Evolutionary conservation across 257 asterid genomes (phyloP).

Genomic region (Echium plantagineum): DNA sequence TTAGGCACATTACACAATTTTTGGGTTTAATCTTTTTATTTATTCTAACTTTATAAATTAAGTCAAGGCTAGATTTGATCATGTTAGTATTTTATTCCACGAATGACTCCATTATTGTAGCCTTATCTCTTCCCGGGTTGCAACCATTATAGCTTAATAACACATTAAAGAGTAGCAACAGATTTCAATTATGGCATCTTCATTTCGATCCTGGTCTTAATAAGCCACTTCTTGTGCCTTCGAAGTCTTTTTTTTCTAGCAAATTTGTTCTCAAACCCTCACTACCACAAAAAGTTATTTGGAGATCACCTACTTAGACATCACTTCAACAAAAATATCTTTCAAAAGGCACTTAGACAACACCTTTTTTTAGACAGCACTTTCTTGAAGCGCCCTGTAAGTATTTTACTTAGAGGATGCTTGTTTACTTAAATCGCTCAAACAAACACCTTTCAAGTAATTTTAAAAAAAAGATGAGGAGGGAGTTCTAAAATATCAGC

Average conservation of each 20-base stretch:
- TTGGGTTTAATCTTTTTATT: background rate
- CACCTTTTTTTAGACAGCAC: too few species aligned
- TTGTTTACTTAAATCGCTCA: too few species aligned
- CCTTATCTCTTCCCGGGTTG: background rate
- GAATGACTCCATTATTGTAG: background rate
- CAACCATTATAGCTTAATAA: background rate
- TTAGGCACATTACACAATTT: background rate
- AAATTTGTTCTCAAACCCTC: too few species aligned
- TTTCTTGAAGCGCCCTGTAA: too few species aligned
- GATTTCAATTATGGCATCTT: background rate
- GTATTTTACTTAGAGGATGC: too few species aligned
- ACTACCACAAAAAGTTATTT: too few species aligned
- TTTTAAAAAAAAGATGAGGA: too few species aligned
- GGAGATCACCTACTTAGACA: too few species aligned
- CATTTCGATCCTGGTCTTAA: background rate
- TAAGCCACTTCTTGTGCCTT: background rate
- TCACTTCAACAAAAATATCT: too few species aligned
- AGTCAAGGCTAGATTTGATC: conserved; percentile 9
- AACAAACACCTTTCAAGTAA: too few species aligned
- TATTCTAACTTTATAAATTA: background rate
- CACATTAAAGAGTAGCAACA: background rate
- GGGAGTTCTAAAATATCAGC: too few species aligned
- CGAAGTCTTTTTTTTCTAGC: background rate
- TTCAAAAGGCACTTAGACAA: too few species aligned
- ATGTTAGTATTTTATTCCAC: background rate